Percentiles rank a stretch among this genome's conserved stretches.
Conservation (phyloP, 352 stramenopile genomes). For the Phytophthora crassamura region DNA sequence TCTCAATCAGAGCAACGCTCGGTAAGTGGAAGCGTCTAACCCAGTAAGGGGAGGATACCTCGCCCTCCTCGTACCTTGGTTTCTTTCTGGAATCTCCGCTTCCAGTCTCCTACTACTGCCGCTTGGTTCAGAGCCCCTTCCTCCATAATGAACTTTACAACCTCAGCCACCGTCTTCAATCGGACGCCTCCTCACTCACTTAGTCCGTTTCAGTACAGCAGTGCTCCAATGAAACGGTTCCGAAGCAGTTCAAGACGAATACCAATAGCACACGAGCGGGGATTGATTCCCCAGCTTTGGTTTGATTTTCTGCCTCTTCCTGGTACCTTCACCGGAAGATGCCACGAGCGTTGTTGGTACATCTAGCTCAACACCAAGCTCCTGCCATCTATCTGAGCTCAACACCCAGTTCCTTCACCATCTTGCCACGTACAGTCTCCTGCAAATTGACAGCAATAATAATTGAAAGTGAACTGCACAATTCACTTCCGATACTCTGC, state of each 20-base stretch:
- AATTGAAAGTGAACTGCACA: neutral
- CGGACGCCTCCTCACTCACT: slow-evolving; percentile 33
- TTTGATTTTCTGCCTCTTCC: slow-evolving; percentile 12
- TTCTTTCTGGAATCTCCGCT: slow-evolving; percentile 70
- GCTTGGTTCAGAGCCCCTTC: slow-evolving; percentile 12
- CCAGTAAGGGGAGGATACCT: neutral
- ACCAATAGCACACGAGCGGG: neutral
- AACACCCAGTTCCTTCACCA: slow-evolving; percentile 83
- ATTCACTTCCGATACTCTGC: neutral
- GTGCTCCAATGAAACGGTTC: slow-evolving; percentile 17
- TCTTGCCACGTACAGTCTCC: slow-evolving; percentile 76
- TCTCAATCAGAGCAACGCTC: slow-evolving; percentile 6
- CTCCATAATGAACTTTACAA: slow-evolving; percentile 17
- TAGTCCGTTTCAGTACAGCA: slow-evolving; percentile 30
- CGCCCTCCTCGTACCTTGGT: slow-evolving; percentile 52
- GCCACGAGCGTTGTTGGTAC: neutral
- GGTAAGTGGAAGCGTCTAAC: neutral
- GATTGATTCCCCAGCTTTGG: neutral
- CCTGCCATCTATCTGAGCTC: slow-evolving; percentile 87
- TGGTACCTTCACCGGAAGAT: neutral
- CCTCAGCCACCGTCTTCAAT: slow-evolving; percentile 18
- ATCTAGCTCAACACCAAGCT: slow-evolving; percentile 12
- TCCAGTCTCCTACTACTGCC: slow-evolving; percentile 53
- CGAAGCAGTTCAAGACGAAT: neutral
- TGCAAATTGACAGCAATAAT: slow-evolving; percentile 22